Conservation (phyloP, 129 eudicot species). For the Flaveria bidentis region DNA sequence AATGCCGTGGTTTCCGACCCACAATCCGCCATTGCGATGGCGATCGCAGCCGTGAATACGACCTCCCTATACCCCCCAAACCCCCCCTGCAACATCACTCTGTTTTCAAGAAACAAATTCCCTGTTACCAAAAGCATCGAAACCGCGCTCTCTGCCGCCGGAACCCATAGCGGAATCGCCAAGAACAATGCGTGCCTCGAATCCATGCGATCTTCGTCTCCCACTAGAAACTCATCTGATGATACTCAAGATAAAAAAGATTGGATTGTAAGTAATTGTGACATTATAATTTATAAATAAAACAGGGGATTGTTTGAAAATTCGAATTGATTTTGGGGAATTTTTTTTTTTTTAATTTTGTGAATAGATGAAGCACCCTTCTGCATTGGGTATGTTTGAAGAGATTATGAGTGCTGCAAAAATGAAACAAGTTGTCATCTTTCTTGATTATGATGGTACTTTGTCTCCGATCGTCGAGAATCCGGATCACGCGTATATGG, state of each 20-base stretch:
- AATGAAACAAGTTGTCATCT: slow-evolving; percentile 79
- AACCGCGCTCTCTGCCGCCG: not conserved
- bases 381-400: slow-evolving; percentile 73
- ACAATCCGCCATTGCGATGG: slow-evolving; percentile 52
- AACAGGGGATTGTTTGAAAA: not conserved
- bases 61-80: slow-evolving; percentile 36
- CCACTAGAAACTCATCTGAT: slow-evolving; percentile 50
- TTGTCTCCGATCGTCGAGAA: slow-evolving; percentile 85
- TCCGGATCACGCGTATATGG: slow-evolving; percentile 91
- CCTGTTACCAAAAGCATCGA: slow-evolving; percentile 45
- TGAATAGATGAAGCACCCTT: slow-evolving; percentile 66
- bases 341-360: not conserved
- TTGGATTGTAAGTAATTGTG: slow-evolving; percentile 59
- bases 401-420: slow-evolving; percentile 59
- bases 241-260: slow-evolving; percentile 40
- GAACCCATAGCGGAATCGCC: slow-evolving; percentile 4
- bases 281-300: not conserved
- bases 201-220: slow-evolving; percentile 88
- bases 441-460: slow-evolving; percentile 94
- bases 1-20: slow-evolving; percentile 61
- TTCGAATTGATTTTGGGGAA: slow-evolving; percentile 2
- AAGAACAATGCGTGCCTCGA: slow-evolving; percentile 62
- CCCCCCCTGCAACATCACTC: slow-evolving; percentile 25
- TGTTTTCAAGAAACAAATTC: slow-evolving; percentile 33
- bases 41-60: slow-evolving; percentile 34